phyloP scores from a whole-genome alignment of 2,329 filamentous ascomycete genomes.

The Sphaerulina vaccinii region DNA sequence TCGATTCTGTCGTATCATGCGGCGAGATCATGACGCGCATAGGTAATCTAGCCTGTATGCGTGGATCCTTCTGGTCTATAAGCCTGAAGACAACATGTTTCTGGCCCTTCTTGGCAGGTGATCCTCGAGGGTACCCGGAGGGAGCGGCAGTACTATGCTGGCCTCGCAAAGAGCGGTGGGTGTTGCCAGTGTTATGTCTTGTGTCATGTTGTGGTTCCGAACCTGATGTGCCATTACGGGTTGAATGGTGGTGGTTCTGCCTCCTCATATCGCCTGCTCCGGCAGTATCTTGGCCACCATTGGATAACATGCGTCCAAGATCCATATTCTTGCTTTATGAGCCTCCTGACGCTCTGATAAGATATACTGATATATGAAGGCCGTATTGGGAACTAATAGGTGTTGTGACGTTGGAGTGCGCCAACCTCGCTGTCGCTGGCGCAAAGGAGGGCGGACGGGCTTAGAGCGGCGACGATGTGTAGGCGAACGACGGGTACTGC shows the following conservation, averaged over 20 bases:
- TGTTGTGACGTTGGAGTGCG: constrained; percentile 11
- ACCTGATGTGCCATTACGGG: constrained; percentile 30
- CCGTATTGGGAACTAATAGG: constrained; percentile 15
- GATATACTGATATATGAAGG: constrained; percentile 17
- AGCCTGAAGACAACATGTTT: constrained; percentile 81
- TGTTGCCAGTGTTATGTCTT: constrained; percentile 13
- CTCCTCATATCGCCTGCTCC: constrained; percentile 29
- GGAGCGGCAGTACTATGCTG: constrained; percentile 24
- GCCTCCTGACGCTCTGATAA: constrained; percentile 9
- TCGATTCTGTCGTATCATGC: constrained; percentile 95
- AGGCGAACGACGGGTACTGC: constrained; percentile 8
- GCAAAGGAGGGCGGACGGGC: constrained; percentile 27
- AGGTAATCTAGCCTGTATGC: constrained; percentile 64
- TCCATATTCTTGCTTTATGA: constrained; percentile 34
- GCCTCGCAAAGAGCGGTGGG: constrained; percentile 26
- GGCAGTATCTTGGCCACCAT: constrained; percentile 24
- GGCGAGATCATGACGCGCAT: constrained; percentile 88
- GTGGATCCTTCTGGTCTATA: constrained; percentile 45
- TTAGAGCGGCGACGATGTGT: constrained; percentile 14
- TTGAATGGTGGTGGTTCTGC: constrained; percentile 38
- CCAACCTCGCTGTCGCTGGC: constrained; percentile 32
- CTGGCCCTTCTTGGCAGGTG: constrained; percentile 42
- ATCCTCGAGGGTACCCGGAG: constrained; percentile 30
- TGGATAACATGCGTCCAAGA: constrained; percentile 39
- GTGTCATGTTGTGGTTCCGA: constrained; percentile 22